Conservation (phyloP, 192 early-diverging fungal species). For the Coemansia reversa region DNA sequence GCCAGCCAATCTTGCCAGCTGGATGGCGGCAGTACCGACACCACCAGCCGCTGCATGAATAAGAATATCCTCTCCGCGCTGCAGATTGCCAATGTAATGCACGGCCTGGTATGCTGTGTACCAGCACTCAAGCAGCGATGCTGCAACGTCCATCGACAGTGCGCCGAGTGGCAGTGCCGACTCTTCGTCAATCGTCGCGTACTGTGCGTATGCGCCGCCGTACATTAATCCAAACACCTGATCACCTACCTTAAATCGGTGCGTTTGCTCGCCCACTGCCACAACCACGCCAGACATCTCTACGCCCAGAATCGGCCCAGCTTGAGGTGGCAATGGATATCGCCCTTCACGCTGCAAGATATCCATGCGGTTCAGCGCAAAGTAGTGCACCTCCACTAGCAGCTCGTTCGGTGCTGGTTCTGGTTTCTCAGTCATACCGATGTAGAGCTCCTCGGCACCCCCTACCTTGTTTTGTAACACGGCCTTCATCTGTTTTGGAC, state of each 20-base stretch:
- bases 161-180: slow-evolving; percentile 59
- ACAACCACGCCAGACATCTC: slow-evolving; percentile 70
- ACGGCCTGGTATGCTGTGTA: slow-evolving; percentile 79
- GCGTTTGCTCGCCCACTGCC: slow-evolving; percentile 46
- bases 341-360: slow-evolving; percentile 67
- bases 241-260: slow-evolving; percentile 63
- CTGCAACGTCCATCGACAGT: slow-evolving; percentile 60
- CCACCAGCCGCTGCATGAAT: slow-evolving; percentile 80
- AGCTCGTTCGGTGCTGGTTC: slow-evolving; percentile 45
- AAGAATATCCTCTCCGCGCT: slow-evolving; percentile 65
- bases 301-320: slow-evolving; percentile 68
- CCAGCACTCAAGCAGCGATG: slow-evolving; percentile 77
- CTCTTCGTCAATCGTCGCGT: slow-evolving; percentile 61
- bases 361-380: slow-evolving; percentile 79
- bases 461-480: slow-evolving; percentile 55
- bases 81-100: slow-evolving; percentile 57
- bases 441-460: slow-evolving; percentile 51
- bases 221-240: slow-evolving; percentile 68
- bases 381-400: slow-evolving; percentile 57
- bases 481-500: slow-evolving; percentile 58
- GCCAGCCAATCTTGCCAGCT: slow-evolving; percentile 66
- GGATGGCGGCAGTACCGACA: slow-evolving; percentile 77
- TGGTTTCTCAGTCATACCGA: slow-evolving; percentile 53
- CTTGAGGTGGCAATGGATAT: slow-evolving; percentile 67
- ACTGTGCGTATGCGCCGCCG: slow-evolving; percentile 78